Evolutionary conservation across 345 rosid genomes (phyloP).

Genomic region (Brassica juncea): DNA sequence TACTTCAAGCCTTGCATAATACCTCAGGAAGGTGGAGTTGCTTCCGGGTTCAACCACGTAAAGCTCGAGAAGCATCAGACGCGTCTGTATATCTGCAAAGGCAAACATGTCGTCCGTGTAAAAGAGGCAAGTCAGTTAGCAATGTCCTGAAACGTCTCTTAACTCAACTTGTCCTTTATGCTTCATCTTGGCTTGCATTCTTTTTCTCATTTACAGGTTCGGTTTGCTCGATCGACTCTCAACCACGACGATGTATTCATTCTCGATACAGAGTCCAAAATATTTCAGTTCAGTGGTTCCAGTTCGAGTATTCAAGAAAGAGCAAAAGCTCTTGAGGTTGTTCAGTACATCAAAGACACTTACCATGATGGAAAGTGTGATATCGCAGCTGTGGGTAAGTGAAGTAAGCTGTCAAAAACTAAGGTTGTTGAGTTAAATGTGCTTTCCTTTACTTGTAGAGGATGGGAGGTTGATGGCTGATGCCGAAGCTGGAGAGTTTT

Average conservation of each 20-base stretch:
- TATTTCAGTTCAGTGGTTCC: conserved; percentile 96
- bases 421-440: conserved; percentile 16
- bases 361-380: conserved; percentile 97
- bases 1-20: conserved; percentile 97
- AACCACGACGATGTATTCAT: conserved; percentile 95
- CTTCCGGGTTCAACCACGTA: conserved; percentile 82
- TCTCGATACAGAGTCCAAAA: conserved; percentile 86
- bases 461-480: conserved; percentile 99
- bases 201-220: conserved; percentile 58
- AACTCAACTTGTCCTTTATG: background rate
- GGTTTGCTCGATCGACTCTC: conserved; percentile 90
- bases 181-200: conserved; percentile 21
- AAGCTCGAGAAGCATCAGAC: conserved; percentile 74
- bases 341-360: conserved; percentile 92
- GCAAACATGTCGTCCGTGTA: conserved; percentile 89
- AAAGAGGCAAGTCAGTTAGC: conserved; percentile 70
- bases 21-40: conserved; percentile 93
- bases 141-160: background rate
- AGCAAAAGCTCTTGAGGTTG: conserved; percentile 98
- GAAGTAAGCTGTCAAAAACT: conserved; percentile 22
- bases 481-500: conserved; percentile 97
- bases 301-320: conserved; percentile 98
- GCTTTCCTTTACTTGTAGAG: conserved; percentile 51
- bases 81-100: conserved; percentile 88
- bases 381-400: conserved; percentile 90